These are phyloP conservation scores for Amanita polypyramis DNA, from an alignment of 768 basidiomycete genomes.

Conservation along the genomic window DNA sequence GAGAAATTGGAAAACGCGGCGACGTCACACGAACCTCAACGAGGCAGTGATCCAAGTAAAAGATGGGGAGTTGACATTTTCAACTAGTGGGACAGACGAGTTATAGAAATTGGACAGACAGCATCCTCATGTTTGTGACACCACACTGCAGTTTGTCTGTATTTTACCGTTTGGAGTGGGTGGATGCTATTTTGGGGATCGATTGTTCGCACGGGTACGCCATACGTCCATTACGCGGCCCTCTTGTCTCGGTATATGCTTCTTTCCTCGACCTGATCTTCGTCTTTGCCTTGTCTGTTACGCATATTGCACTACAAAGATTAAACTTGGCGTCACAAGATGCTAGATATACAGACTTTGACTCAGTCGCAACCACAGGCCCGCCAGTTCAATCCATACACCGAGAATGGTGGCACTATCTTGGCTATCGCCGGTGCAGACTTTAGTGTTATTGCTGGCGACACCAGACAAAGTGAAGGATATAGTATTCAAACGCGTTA, in stretches of 20 bases:
- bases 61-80: slow-evolving; percentile 61
- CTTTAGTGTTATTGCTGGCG: slow-evolving; percentile 91
- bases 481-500: slow-evolving; percentile 97
- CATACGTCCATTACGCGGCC: slow-evolving; percentile 35
- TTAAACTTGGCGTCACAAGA: slow-evolving; percentile 14
- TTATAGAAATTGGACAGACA: slow-evolving; percentile 12
- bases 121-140: too few relatives aligned
- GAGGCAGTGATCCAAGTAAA: slow-evolving; percentile 49
- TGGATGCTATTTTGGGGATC: neutral
- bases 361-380: slow-evolving; percentile 33
- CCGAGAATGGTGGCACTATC: slow-evolving; percentile 92
- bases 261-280: slow-evolving; percentile 9
- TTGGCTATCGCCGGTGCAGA: slow-evolving; percentile 90
- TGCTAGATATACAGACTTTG: slow-evolving; percentile 29
- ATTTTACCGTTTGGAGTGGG: too few relatives aligned
- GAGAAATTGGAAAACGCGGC: slow-evolving; percentile 41
- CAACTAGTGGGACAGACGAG: slow-evolving; percentile 21
- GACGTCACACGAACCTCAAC: slow-evolving; percentile 40
- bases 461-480: slow-evolving; percentile 95
- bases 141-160: too few relatives aligned
- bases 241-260: too few relatives aligned
- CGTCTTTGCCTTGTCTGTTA: slow-evolving; percentile 17
- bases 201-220: slow-evolving; percentile 32
- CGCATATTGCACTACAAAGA: neutral
- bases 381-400: slow-evolving; percentile 78